Evolutionary conservation across 2,329 filamentous ascomycete species (phyloP).

Genomic region (Pestalotiopsis sp.): DNA sequence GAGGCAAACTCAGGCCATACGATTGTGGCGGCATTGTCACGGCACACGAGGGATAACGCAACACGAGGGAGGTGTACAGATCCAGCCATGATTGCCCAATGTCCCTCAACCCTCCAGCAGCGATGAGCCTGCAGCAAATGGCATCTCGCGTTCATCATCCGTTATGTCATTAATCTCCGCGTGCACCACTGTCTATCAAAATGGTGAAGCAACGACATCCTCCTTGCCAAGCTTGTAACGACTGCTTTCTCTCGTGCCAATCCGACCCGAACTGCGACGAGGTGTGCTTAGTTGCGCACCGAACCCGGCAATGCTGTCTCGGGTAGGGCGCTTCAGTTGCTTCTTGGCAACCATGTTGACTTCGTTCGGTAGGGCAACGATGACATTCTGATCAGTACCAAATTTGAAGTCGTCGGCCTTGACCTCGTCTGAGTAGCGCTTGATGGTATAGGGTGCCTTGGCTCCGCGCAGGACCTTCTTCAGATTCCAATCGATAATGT

Average conservation of each 20-base stretch:
- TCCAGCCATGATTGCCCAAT: too few relatives aligned
- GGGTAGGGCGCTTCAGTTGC: slow-evolving; percentile 82
- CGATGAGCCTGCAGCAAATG: too few relatives aligned
- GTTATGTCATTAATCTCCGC: background rate
- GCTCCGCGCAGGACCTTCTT: slow-evolving; percentile 83
- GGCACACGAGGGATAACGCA: too few relatives aligned
- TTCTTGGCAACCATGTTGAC: slow-evolving; percentile 96
- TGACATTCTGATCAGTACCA: slow-evolving; percentile 95
- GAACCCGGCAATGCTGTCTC: slow-evolving; percentile 84
- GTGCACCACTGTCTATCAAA: slow-evolving; percentile 34
- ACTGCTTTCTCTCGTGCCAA: slow-evolving; percentile 57
- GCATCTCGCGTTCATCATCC: background rate
- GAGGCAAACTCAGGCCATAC: too few relatives aligned
- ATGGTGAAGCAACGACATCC: slow-evolving; percentile 79
- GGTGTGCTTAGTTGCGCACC: slow-evolving; percentile 51
- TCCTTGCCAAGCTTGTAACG: slow-evolving; percentile 77
- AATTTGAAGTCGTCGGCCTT: slow-evolving; percentile 99
- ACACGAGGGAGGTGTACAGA: too few relatives aligned
- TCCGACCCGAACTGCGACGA: slow-evolving; percentile 52
- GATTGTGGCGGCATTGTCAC: too few relatives aligned
- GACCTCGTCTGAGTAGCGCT: slow-evolving; percentile 92
- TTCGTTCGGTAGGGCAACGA: slow-evolving; percentile 94
- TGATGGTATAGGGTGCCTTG: slow-evolving; percentile 93
- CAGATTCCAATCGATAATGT: slow-evolving; percentile 94
- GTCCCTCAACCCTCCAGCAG: too few relatives aligned